Conservation (phyloP, 2,329 filamentous ascomycete genomes). For the Trichoderma sp. region DNA sequence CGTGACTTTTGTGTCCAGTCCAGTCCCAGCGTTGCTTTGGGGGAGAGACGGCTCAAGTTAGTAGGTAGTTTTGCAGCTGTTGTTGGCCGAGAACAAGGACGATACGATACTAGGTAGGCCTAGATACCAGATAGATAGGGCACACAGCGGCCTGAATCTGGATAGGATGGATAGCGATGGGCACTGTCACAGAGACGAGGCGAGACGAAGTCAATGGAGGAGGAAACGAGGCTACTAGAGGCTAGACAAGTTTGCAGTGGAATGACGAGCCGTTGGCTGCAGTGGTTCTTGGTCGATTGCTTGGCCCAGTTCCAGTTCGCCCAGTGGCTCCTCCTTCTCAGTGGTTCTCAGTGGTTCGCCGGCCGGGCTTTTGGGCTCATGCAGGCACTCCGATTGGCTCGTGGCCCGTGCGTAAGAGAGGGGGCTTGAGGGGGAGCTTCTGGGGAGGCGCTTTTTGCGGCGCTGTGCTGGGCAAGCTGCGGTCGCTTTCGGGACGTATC, state of each 20-base stretch:
- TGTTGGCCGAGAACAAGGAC: background rate
- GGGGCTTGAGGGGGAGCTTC: background rate
- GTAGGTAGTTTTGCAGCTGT: background rate
- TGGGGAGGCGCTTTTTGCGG: background rate
- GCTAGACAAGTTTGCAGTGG: background rate
- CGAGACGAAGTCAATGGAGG: background rate
- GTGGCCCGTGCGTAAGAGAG: slow-evolving; percentile 8
- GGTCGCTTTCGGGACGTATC: background rate
- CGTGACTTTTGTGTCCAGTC: background rate
- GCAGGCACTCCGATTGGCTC: slow-evolving; percentile 15
- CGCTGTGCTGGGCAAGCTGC: background rate
- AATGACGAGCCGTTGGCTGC: background rate
- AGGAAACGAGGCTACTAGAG: background rate
- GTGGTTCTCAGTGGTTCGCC: background rate
- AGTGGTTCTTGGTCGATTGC: too few relatives aligned
- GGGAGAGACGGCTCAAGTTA: background rate
- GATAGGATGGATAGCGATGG: too few relatives aligned
- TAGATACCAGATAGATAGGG: too few relatives aligned
- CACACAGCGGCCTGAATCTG: too few relatives aligned
- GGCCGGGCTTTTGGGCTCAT: background rate
- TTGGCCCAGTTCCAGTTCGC: too few relatives aligned
- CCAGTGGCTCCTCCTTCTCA: too few relatives aligned
- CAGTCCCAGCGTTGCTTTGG: too few relatives aligned
- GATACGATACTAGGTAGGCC: too few relatives aligned
- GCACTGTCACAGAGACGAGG: too few relatives aligned